These are phyloP conservation scores for Aspergillus awamori DNA, from an alignment of 2,329 filamentous ascomycete species.

Conservation along the genomic window DNA sequence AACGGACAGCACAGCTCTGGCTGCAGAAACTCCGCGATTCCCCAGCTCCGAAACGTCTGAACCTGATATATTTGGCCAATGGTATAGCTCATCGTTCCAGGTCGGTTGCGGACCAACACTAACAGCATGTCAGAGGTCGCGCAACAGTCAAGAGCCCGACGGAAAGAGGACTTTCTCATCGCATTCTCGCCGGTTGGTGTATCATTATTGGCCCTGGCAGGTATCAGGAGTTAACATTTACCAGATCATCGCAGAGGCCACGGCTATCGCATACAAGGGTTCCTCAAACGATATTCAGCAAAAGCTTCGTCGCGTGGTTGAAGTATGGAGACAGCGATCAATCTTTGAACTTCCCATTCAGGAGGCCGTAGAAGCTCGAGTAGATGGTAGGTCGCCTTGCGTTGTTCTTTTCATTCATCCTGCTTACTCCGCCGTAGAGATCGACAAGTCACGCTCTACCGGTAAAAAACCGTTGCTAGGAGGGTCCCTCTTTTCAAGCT, in stretches of 20 bases:
- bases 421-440: constrained; percentile 43
- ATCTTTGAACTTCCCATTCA: constrained; percentile 85
- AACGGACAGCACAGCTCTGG: constrained; percentile 90
- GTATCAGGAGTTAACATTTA: constrained; percentile 25
- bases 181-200: constrained; percentile 75
- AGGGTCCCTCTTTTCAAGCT: constrained; percentile 70
- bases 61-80: constrained; percentile 92
- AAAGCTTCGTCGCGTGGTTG: constrained; percentile 84
- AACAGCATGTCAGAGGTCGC: constrained; percentile 71
- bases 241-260: constrained; percentile 83
- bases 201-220: neutral
- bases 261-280: constrained; percentile 85
- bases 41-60: constrained; percentile 80
- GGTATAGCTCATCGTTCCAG: constrained; percentile 57
- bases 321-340: constrained; percentile 85
- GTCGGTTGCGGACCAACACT: constrained; percentile 17
- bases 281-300: constrained; percentile 81
- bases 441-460: constrained; percentile 58
- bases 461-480: constrained; percentile 62
- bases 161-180: constrained; percentile 87
- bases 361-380: constrained; percentile 73
- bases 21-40: constrained; percentile 86
- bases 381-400: constrained; percentile 67
- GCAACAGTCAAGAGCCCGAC: constrained; percentile 90
- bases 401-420: neutral